phyloP scores from a whole-genome alignment of 192 early-diverging fungal genomes.

The Chytriomyces hyalinus region DNA sequence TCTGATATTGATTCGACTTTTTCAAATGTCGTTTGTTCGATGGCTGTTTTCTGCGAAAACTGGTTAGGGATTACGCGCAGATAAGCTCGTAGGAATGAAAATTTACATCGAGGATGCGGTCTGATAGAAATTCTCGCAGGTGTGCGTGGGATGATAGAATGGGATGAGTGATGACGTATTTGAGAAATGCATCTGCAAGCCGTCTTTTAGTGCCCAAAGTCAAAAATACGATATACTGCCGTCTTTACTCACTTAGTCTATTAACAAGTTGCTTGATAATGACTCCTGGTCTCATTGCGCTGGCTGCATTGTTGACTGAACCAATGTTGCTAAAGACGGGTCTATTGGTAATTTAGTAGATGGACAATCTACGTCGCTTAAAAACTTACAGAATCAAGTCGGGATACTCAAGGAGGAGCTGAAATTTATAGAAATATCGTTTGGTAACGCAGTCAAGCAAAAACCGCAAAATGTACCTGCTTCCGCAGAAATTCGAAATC shows the following conservation, averaged over 20 bases:
- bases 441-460: neutral
- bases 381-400: conserved; percentile 36
- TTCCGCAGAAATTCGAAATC: conserved; percentile 41
- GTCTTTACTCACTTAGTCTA: conserved; percentile 21
- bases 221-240: neutral
- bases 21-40: neutral
- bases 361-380: neutral
- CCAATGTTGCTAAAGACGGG: neutral
- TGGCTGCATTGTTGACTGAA: conserved; percentile 10
- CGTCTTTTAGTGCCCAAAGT: neutral
- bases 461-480: conserved; percentile 21
- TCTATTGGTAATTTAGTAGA: neutral
- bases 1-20: neutral
- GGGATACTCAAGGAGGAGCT: conserved; percentile 34
- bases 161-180: conserved; percentile 37
- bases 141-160: conserved; percentile 33
- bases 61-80: neutral
- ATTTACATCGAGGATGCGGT: no score
- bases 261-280: conserved; percentile 11
- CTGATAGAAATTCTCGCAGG: conserved; percentile 31
- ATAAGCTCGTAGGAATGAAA: no score
- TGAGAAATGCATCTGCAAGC: conserved; percentile 20
- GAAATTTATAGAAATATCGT: neutral
- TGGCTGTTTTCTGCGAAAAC: neutral
- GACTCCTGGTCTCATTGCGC: conserved; percentile 14